A percentile compares a stretch with the other conserved stretches of the same genome.
phyloP scores from a whole-genome alignment of 345 rosid species.

The Psidium guajava region DNA sequence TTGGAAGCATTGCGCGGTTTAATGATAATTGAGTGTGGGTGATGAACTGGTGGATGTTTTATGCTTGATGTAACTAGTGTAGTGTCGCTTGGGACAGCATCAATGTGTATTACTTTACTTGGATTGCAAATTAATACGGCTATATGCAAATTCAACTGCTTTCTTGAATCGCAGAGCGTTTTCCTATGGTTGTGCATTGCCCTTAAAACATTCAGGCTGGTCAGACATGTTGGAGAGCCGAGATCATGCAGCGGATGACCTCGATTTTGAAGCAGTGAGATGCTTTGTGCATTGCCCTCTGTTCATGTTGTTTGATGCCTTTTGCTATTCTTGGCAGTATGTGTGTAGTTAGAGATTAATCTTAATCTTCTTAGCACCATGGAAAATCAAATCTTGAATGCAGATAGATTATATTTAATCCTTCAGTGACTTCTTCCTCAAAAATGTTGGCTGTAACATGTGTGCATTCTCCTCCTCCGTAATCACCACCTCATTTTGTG shows the following conservation, averaged over 20 bases:
- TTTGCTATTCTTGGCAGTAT: not conserved
- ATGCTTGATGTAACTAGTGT: not conserved
- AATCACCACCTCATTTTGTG: not conserved
- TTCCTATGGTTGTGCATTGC: conserved; percentile 23
- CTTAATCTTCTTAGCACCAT: not conserved
- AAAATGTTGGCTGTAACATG: not conserved
- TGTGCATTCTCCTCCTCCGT: not conserved
- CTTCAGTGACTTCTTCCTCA: not conserved
- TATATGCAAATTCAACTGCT: not conserved
- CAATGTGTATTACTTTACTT: not conserved
- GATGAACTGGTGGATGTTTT: not conserved
- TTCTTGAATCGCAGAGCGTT: conserved; percentile 12
- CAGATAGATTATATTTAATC: not conserved
- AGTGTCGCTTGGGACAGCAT: not conserved
- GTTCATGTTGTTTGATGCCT: not conserved
- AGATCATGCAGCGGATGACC: conserved; percentile 15
- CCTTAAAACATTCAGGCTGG: conserved; percentile 26
- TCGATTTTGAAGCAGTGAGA: conserved; percentile 49
- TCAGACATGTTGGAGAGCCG: conserved; percentile 14
- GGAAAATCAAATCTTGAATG: not conserved
- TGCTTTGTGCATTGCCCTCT: not conserved
- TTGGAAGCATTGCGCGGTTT: not conserved
- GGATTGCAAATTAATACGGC: not conserved
- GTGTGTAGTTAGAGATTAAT: not conserved
- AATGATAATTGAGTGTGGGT: not conserved